A percentile compares a stretch with the other conserved stretches of the same genome.
Evolutionary conservation across 345 rosid genomes (phyloP).

Genomic region (Syzygium grande): DNA sequence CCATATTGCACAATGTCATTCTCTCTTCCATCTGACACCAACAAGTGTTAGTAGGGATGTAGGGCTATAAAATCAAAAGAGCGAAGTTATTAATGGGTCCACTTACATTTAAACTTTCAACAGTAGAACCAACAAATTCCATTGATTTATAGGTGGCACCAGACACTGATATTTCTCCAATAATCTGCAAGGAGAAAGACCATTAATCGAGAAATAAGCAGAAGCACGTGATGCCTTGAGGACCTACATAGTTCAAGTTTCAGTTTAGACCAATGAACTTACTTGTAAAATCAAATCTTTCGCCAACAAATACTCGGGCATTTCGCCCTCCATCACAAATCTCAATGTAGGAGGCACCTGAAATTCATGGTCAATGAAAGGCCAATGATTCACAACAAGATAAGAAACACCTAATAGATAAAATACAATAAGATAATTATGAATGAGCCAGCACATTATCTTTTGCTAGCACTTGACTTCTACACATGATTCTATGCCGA

Average conservation of each 20-base stretch:
- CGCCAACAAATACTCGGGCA: conserved; percentile 83
- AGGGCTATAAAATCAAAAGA: not conserved
- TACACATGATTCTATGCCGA: not conserved
- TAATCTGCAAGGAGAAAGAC: conserved; percentile 39
- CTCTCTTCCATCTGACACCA: conserved; percentile 88
- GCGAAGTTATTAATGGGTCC: not conserved
- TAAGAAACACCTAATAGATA: not conserved
- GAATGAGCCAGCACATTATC: not conserved
- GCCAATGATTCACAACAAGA: not conserved
- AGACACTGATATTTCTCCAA: conserved; percentile 95
- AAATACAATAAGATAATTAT: not conserved
- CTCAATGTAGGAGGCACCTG: conserved; percentile 96
- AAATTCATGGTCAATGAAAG: not conserved
- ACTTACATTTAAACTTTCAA: conserved; percentile 80
- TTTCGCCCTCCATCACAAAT: conserved; percentile 96
- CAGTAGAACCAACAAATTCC: conserved; percentile 91
- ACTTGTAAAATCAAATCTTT: conserved; percentile 98
- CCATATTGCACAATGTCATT: conserved; percentile 98
- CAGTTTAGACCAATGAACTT: conserved; percentile 13
- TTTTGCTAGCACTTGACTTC: not conserved
- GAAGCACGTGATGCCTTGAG: not conserved
- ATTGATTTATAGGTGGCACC: conserved; percentile 97
- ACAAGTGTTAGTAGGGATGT: not conserved
- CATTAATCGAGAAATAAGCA: not conserved
- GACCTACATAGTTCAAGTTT: not conserved